Base-by-base conservation (phyloP, 2,329 filamentous ascomycete genomes). In the Xylariomycetidae sp. region DNA sequence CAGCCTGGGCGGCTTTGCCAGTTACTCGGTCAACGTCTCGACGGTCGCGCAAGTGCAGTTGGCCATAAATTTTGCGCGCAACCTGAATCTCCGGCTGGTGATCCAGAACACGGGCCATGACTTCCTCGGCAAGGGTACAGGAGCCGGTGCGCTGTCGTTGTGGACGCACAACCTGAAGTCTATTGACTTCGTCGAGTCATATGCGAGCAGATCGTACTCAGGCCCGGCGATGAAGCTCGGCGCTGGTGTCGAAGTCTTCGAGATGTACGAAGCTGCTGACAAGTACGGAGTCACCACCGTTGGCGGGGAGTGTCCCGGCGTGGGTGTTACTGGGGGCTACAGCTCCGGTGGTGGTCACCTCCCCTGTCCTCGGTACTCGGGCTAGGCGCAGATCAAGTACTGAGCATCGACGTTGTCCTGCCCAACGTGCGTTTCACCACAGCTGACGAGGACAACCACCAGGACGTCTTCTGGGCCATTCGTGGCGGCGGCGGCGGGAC, bases 191-290 rank as follows among this genome's bases (percentile, higher is more conserved):
- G 36, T 50, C 30, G 32, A 44, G 6, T 44, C 44, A 13, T 62
- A 68, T 49, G 46, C 38, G 2, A 37, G 40, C 19, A 24, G 35
- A 2, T 27, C 35, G 9, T 66, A 63, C 35, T 50, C 50, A 1
- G 71, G 72, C 1, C 56, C 64, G 2, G 74, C 72, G 1, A 62
- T 77, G 43, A 76, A 72, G 49, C 56, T 74, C 13, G 73, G 70
- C 2, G 63, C 71, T 8, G 74, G 74, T 33, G 65, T 77, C 6
- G 59, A 70, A 37, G 68, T 64, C 2, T 58, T 56, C 22, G 72
- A 78, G 39, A 52, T 74, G 2, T 76, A 76, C 45, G 62, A 63
- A 19, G 64, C 62, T 24, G 72, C 70, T 2, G 48, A 67, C n/a
- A 54, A 60, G 18, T 50, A 62, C 18, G 66, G 65, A 1, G 57